These are phyloP conservation scores for Yamadazyma paraphyllophila DNA, from an alignment of 805 yeast genomes.

Conservation along the genomic window DNA sequence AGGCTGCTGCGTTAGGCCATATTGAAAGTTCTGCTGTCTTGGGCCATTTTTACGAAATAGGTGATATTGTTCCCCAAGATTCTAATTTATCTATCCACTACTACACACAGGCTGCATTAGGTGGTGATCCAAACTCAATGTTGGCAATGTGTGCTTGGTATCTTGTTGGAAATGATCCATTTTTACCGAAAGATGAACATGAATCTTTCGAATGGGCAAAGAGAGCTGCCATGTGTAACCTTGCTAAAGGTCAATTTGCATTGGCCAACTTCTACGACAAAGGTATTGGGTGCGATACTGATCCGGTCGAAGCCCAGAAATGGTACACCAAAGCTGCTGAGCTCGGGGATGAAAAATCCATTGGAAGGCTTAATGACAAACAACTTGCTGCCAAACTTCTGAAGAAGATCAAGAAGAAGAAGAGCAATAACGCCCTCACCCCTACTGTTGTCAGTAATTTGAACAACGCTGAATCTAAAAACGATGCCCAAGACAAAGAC, in stretches of 20 bases:
- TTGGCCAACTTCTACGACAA: slow-evolving; percentile 79
- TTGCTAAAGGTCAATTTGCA: slow-evolving; percentile 81
- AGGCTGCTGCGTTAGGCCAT: slow-evolving; percentile 87
- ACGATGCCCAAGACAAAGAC: slow-evolving; percentile 36
- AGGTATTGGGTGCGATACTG: slow-evolving; percentile 79
- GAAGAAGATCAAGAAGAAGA: slow-evolving; percentile 29
- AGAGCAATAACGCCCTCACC: not conserved
- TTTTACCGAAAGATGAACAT: slow-evolving; percentile 67
- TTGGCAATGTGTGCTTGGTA: slow-evolving; percentile 96
- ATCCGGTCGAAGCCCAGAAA: slow-evolving; percentile 53
- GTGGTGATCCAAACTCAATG: slow-evolving; percentile 89
- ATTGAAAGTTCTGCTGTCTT: slow-evolving; percentile 73
- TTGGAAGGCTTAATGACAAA: slow-evolving; percentile 31
- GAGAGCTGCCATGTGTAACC: slow-evolving; percentile 73
- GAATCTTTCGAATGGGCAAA: slow-evolving; percentile 96
- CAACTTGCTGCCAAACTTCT: slow-evolving; percentile 28
- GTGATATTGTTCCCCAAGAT: slow-evolving; percentile 73
- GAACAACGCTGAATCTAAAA: slow-evolving; percentile 2
- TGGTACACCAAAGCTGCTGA: slow-evolving; percentile 81
- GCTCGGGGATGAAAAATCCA: slow-evolving; percentile 43
- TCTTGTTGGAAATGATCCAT: slow-evolving; percentile 85
- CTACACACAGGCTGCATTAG: slow-evolving; percentile 84
- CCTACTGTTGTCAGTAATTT: slow-evolving; percentile 7
- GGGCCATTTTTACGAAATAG: slow-evolving; percentile 84
- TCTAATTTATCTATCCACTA: slow-evolving; percentile 85